Conservation (phyloP, 1,284 basidiomycete species). For the Puccinia polysora region DNA sequence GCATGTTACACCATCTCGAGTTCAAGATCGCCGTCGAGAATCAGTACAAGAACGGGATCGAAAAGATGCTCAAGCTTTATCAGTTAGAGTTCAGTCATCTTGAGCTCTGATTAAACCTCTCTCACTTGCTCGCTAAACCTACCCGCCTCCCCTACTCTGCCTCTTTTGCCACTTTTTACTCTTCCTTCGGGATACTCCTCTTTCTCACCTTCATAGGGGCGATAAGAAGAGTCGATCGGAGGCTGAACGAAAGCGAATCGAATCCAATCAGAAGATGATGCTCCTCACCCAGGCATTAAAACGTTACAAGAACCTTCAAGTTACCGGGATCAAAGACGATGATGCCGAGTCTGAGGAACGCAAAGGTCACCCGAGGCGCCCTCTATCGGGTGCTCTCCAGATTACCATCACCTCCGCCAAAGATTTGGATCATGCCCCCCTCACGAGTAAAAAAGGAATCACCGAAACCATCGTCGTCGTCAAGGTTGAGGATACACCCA, state of each 20-base stretch:
- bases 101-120: background rate
- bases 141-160: background rate
- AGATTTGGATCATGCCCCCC: constrained; percentile 88
- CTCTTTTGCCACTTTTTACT: background rate
- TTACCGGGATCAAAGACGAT: constrained; percentile 75
- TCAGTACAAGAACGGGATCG: constrained; percentile 97
- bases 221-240: constrained; percentile 57
- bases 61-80: constrained; percentile 77
- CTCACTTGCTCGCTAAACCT: background rate
- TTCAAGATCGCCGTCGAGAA: constrained; percentile 98
- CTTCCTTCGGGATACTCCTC: background rate
- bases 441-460: constrained; percentile 61
- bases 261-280: constrained; percentile 94
- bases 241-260: constrained; percentile 85
- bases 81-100: constrained; percentile 44
- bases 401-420: constrained; percentile 82
- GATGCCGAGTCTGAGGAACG: constrained; percentile 68
- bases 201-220: constrained; percentile 16
- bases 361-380: constrained; percentile 85
- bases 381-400: constrained; percentile 85
- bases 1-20: constrained; percentile 97
- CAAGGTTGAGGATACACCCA: constrained; percentile 92
- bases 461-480: constrained; percentile 84
- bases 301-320: constrained; percentile 91
- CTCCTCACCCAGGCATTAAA: constrained; percentile 85